Percentiles rank a stretch among this genome's conserved stretches.
These are phyloP conservation scores for Polyplosphaeria fusca DNA, from an alignment of 495 filamentous ascomycete species.

Conservation along the genomic window DNA sequence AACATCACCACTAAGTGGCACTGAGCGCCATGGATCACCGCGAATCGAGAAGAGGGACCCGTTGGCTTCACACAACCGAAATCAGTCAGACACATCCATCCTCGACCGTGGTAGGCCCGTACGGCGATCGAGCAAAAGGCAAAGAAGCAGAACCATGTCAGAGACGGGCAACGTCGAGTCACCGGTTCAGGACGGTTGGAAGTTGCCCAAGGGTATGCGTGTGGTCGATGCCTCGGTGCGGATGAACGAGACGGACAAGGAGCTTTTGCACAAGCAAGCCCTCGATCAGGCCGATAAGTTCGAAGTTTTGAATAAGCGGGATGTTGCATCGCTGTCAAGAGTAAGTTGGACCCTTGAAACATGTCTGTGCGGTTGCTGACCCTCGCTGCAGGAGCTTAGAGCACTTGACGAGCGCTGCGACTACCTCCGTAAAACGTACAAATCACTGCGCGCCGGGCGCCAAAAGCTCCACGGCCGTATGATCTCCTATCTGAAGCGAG, in stretches of 20 bases:
- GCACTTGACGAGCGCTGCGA: constrained; percentile 68
- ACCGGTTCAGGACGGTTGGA: constrained; percentile 34
- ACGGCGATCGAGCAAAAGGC: constrained; percentile 43
- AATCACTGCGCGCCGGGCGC: constrained; percentile 62
- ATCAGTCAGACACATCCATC: constrained; percentile 58
- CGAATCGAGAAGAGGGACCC: constrained; percentile 29
- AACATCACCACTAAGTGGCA: constrained; percentile 15
- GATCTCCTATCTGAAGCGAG: constrained; percentile 63
- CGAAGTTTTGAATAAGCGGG: constrained; percentile 62
- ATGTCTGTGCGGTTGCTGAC: not conserved
- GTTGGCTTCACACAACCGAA: constrained; percentile 44
- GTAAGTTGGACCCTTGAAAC: constrained; percentile 41
- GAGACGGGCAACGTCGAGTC: constrained; percentile 37
- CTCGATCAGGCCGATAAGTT: constrained; percentile 62
- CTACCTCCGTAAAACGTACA: constrained; percentile 67
- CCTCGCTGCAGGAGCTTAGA: constrained; percentile 54
- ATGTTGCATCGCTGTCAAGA: constrained; percentile 63
- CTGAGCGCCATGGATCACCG: constrained; percentile 28
- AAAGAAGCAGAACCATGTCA: constrained; percentile 30
- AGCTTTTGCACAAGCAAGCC: constrained; percentile 58
- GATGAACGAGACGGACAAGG: constrained; percentile 52
- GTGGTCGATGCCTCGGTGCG: constrained; percentile 49
- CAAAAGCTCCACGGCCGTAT: constrained; percentile 66
- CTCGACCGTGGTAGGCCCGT: constrained; percentile 59
- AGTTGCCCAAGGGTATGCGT: constrained; percentile 57